Evolutionary conservation across 768 basidiomycete species (phyloP).

Genomic region (Xerocomus spinulosus): DNA sequence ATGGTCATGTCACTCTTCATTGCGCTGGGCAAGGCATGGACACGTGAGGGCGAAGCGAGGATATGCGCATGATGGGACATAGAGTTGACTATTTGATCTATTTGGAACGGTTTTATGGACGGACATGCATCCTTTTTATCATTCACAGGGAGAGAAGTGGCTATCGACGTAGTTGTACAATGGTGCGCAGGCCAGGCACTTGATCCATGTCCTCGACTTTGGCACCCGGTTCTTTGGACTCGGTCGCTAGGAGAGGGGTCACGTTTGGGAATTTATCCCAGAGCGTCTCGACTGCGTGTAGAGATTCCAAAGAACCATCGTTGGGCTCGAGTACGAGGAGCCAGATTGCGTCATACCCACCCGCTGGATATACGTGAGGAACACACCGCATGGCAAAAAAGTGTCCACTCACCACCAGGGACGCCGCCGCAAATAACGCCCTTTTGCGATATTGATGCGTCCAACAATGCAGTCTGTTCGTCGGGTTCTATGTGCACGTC

Average conservation of each 20-base stretch:
- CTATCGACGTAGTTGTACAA: constrained; percentile 28
- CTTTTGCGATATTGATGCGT: constrained; percentile 67
- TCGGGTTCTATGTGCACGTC: constrained; percentile 87
- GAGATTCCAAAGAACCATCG: constrained; percentile 45
- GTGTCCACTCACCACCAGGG: constrained; percentile 71
- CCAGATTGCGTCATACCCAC: constrained; percentile 97
- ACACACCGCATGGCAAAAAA: background rate
- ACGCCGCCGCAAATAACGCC: constrained; percentile 95
- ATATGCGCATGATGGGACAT: constrained; percentile 54
- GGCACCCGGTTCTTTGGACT: constrained; percentile 64
- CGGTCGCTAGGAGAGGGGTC: constrained; percentile 65
- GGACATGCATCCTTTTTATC: constrained; percentile 5
- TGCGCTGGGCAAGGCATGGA: constrained; percentile 77
- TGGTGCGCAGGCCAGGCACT: constrained; percentile 51
- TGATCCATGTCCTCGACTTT: constrained; percentile 55
- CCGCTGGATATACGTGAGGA: constrained; percentile 53
- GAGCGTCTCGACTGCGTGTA: constrained; percentile 57
- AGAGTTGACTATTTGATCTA: constrained; percentile 21
- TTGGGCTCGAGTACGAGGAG: constrained; percentile 71
- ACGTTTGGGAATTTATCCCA: constrained; percentile 64
- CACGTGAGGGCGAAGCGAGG: constrained; percentile 61
- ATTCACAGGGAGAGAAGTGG: constrained; percentile 1
- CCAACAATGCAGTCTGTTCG: constrained; percentile 79
- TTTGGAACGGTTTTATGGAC: constrained; percentile 4
- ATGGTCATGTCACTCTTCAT: constrained; percentile 75